Percentiles rank a stretch among this genome's conserved stretches.
Conservation (phyloP, 2,329 filamentous ascomycete genomes). For the Stemphylium beticola region DNA sequence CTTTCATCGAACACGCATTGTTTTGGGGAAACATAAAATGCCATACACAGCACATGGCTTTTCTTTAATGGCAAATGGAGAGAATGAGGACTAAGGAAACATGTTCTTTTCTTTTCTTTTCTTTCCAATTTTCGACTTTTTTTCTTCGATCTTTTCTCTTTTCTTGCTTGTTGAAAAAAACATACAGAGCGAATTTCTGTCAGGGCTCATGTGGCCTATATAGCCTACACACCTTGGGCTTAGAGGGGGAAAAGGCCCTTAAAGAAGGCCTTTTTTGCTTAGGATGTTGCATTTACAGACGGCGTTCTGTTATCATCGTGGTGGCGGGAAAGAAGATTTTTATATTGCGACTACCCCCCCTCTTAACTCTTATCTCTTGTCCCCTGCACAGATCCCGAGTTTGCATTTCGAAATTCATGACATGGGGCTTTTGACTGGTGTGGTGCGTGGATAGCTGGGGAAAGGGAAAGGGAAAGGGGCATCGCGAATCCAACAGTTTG, state of each 20-base stretch:
- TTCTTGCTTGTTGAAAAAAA: background rate
- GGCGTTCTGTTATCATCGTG: background rate
- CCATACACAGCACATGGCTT: conserved; percentile 7
- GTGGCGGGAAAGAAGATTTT: background rate
- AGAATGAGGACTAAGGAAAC: conserved; percentile 3
- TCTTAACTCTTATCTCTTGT: too few species aligned
- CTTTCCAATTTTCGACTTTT: background rate
- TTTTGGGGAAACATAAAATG: conserved; percentile 3
- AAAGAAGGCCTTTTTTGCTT: background rate
- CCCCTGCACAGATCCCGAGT: too few species aligned
- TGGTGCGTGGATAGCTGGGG: too few species aligned
- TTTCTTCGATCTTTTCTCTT: background rate
- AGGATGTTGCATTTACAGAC: conserved; percentile 9
- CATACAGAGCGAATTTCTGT: conserved; percentile 19
- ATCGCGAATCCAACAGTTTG: too few species aligned
- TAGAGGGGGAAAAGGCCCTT: background rate
- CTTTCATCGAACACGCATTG: conserved; percentile 8
- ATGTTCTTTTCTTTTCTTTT: background rate
- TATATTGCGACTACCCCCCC: background rate
- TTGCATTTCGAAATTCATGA: too few species aligned
- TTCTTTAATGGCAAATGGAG: conserved; percentile 10
- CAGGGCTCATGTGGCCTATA: background rate
- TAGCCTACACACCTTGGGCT: too few species aligned
- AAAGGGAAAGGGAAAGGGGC: too few species aligned
- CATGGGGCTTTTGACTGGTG: too few species aligned